Conservation (phyloP, 2,329 filamentous ascomycete species). For the Sporothrix globosa region DNA sequence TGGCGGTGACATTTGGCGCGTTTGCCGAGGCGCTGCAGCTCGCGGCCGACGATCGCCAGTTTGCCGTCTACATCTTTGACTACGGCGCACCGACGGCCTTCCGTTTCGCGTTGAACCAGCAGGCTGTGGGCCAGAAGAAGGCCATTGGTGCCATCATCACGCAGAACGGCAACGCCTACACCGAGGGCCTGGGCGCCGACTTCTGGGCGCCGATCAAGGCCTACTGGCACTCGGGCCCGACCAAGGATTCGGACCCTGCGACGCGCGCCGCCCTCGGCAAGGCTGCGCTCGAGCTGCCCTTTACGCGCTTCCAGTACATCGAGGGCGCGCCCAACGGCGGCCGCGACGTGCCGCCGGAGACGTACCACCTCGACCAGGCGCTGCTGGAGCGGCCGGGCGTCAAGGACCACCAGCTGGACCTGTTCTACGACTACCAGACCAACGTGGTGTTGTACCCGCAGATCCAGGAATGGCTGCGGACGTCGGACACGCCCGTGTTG, state of each 20-base stretch:
- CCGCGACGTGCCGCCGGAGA: slow-evolving; percentile 48
- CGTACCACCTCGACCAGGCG: slow-evolving; percentile 56
- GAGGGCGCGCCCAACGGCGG: slow-evolving; percentile 45
- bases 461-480: slow-evolving; percentile 59
- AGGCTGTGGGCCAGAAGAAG: slow-evolving; percentile 41
- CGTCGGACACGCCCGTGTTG: slow-evolving; percentile 54
- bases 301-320: slow-evolving; percentile 52
- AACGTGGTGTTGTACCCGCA: slow-evolving; percentile 58
- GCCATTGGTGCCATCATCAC: slow-evolving; percentile 55
- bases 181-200: slow-evolving; percentile 53
- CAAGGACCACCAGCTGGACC: slow-evolving; percentile 57
- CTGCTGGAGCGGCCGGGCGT: slow-evolving; percentile 54
- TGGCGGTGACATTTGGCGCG: slow-evolving; percentile 52
- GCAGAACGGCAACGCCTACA: slow-evolving; percentile 66
- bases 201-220: slow-evolving; percentile 56
- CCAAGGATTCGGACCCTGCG: slow-evolving; percentile 35
- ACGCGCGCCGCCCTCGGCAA: slow-evolving; percentile 44
- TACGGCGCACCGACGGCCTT: slow-evolving; percentile 62
- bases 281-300: slow-evolving; percentile 44
- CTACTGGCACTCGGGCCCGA: slow-evolving; percentile 50
- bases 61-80: slow-evolving; percentile 64
- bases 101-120: slow-evolving; percentile 55
- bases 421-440: slow-evolving; percentile 60
- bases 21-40: slow-evolving; percentile 56
- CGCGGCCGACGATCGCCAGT: slow-evolving; percentile 42